Evolutionary conservation across 176 grass and related monocot species (phyloP).

Genomic region (Zizania latifolia): DNA sequence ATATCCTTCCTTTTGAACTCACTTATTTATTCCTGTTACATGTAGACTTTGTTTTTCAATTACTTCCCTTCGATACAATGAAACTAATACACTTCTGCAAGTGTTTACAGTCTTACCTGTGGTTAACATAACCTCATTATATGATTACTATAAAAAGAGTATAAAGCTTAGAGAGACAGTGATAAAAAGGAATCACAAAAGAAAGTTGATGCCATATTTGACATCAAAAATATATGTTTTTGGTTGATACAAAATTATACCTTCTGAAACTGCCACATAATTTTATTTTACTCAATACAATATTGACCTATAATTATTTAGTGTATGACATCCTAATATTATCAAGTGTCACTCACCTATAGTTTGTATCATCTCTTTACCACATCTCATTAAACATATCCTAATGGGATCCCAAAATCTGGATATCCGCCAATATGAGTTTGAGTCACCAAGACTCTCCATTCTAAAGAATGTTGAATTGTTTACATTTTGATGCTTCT

Average conservation of each 20-base stretch:
- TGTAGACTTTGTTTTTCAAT: background rate
- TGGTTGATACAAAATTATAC: background rate
- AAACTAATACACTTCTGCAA: background rate
- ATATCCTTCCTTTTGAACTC: background rate
- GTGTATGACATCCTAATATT: background rate
- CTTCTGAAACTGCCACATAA: background rate
- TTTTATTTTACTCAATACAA: background rate
- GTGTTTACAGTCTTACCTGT: slow-evolving; percentile 1
- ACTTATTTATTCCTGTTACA: background rate
- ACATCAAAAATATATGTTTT: background rate
- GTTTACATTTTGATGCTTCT: background rate
- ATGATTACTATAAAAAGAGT: background rate
- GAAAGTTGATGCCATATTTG: background rate
- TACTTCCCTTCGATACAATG: slow-evolving; percentile 4
- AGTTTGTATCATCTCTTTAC: background rate
- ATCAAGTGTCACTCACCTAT: slow-evolving; percentile 9
- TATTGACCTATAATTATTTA: slow-evolving; percentile 1
- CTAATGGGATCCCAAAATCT: background rate
- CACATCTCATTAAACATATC: background rate
- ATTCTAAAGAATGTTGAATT: slow-evolving; percentile 1
- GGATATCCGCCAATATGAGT: background rate
- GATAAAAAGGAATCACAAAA: background rate
- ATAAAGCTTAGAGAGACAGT: background rate
- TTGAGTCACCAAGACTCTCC: background rate
- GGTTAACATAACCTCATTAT: background rate